A percentile compares a stretch with the other conserved stretches of the same genome.
Evolutionary conservation across 192 early-diverging fungal genomes (phyloP).

Genomic region (Coemansia sp.): DNA sequence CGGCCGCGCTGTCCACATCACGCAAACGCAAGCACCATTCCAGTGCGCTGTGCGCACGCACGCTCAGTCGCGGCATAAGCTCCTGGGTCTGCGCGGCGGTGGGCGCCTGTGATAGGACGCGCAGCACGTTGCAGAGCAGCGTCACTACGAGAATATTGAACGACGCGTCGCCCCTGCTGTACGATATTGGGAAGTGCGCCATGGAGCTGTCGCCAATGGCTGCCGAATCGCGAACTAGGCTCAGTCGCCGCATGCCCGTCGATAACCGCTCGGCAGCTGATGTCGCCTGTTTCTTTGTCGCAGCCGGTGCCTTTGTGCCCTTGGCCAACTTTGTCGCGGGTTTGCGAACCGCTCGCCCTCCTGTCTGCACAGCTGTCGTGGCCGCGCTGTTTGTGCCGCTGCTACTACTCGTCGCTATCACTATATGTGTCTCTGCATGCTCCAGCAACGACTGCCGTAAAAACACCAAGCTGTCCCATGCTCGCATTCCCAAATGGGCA

Average conservation of each 20-base stretch:
- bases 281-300: background rate
- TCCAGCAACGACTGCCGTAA: constrained; percentile 28
- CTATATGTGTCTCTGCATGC: constrained; percentile 30
- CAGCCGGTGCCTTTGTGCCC: background rate
- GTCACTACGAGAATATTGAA: constrained; percentile 35
- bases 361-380: background rate
- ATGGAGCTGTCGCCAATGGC: background rate
- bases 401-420: background rate
- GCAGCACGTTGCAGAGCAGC: constrained; percentile 43
- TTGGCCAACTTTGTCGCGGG: constrained; percentile 16
- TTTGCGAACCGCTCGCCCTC: constrained; percentile 29
- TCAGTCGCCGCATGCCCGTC: constrained; percentile 31
- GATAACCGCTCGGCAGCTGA: constrained; percentile 1
- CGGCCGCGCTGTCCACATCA: constrained; percentile 18
- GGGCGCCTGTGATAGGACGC: constrained; percentile 25
- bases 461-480: constrained; percentile 35
- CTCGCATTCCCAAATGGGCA: constrained; percentile 23
- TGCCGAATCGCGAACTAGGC: constrained; percentile 17
- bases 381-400: background rate
- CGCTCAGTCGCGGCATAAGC: background rate
- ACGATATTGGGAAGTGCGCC: constrained; percentile 20
- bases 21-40: constrained; percentile 41
- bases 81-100: background rate
- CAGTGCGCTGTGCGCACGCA: constrained; percentile 18
- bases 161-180: constrained; percentile 19